These are phyloP conservation scores for Arthroderma uncinatum DNA, from an alignment of 2,329 filamentous ascomycete species.

Conservation along the genomic window DNA sequence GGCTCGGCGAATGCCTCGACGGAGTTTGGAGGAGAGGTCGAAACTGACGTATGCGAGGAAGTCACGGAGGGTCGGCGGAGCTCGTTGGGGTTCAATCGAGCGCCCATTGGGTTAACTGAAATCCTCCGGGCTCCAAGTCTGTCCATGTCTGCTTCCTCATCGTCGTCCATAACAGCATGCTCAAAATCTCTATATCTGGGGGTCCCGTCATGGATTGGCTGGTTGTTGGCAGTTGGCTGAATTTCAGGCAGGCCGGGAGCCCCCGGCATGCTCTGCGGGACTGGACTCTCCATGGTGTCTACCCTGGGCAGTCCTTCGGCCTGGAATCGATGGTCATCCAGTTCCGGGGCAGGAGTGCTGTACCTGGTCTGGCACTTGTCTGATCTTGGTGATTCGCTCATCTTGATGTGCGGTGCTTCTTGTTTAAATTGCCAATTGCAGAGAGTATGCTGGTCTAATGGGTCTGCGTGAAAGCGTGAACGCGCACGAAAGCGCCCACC, in stretches of 20 bases:
- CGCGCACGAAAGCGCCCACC: background rate
- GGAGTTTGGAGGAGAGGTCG: conserved; percentile 83
- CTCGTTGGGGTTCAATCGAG: conserved; percentile 29
- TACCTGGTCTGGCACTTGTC: conserved; percentile 49
- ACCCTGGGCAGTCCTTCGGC: conserved; percentile 28
- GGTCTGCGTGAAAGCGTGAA: background rate
- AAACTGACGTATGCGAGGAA: conserved; percentile 49
- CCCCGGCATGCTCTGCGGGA: conserved; percentile 30
- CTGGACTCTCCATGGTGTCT: conserved; percentile 26
- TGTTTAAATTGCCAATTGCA: background rate
- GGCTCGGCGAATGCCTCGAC: conserved; percentile 94
- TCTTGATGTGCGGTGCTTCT: conserved; percentile 18
- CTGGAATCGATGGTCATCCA: conserved; percentile 71
- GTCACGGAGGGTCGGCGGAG: conserved; percentile 31
- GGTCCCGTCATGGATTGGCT: conserved; percentile 33
- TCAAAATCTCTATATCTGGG: conserved; percentile 70
- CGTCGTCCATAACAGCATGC: conserved; percentile 68
- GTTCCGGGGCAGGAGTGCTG: conserved; percentile 52
- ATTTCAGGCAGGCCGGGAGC: conserved; percentile 39
- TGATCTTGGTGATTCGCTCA: conserved; percentile 53
- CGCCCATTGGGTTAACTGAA: conserved; percentile 33
- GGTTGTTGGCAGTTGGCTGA: conserved; percentile 33
- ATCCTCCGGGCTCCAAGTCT: conserved; percentile 26
- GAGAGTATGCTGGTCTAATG: background rate
- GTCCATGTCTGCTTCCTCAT: conserved; percentile 41